Evolutionary conservation across 2,329 filamentous ascomycete genomes (phyloP).

Genomic region (Aspergillus sp.): DNA sequence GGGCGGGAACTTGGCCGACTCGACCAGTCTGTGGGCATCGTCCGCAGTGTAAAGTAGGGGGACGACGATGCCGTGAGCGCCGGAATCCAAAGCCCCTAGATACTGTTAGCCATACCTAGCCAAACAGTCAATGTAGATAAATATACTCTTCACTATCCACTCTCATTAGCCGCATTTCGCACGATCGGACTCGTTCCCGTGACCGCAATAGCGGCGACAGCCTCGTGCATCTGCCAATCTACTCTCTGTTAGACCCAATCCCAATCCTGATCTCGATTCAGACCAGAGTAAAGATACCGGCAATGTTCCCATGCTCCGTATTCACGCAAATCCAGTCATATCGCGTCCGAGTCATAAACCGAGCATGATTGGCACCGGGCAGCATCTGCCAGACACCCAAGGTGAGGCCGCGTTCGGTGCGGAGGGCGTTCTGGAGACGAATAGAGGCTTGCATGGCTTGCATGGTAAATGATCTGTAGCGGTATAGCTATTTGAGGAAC

Average conservation of each 20-base stretch:
- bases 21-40: constrained; percentile 53
- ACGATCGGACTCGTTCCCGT: not conserved
- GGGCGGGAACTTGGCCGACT: constrained; percentile 57
- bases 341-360: not conserved
- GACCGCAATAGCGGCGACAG: not conserved
- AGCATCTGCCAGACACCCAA: not conserved
- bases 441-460: not conserved
- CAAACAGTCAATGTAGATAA: not conserved
- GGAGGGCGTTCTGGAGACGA: not conserved
- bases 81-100: constrained; percentile 56
- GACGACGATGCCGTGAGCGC: constrained; percentile 56
- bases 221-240: not conserved
- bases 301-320: not conserved
- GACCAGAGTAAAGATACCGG: not conserved
- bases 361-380: not conserved
- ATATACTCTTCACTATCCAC: not conserved
- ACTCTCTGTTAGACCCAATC: not conserved
- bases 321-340: not conserved
- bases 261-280: not conserved
- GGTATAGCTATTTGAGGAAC: not conserved
- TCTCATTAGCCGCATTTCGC: not conserved
- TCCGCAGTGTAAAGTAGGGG: constrained; percentile 54
- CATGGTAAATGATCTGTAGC: not conserved
- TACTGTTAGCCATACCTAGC: not conserved
- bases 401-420: not conserved